Base-by-base conservation (phyloP, 179 eudicot genomes). In the Spinacia oleracea region DNA sequence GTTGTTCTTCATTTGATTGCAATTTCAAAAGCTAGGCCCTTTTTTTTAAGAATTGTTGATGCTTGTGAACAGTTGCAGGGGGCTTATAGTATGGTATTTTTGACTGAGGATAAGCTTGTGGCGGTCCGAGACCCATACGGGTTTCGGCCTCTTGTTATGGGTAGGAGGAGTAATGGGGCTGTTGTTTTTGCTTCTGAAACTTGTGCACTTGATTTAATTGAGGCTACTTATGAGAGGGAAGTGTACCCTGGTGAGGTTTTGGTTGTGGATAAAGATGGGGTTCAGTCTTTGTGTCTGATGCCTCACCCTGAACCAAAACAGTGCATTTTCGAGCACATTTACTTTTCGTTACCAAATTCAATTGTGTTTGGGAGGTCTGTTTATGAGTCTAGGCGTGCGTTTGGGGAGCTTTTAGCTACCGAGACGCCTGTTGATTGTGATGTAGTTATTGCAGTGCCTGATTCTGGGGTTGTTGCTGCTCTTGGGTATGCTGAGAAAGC, bases 381-480 rank as follows among this genome's bases (percentile, higher is more conserved):
- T 16, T 93, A 93, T 29, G 89, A 90, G 73, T 90, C 92, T 0
- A 80, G 98, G 50, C 78, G 80, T 5, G 75, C 53, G 23, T 92
- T 92, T 60, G 97, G 98, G 0, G 91, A 87, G 79, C 89, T 89
- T 25, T 80, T 94, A 11, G 98, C 98, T 0, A 85, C 80, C 0
- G 91, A 85, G 74, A 72, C 91, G 0, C 97, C 93, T 0, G 96
- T 85, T 5, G 97, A 94, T 9, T 90, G 96, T 69, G 98, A 92
- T 83, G 92, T 94, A 14, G 93, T 94, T 38, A 94, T 94, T 11
- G 91, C 95, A 9, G 97, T 93, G 60, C 98, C 97, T 2, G 98
- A 93, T 74, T 92, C 97, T 0, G 97, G 98, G 16, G 93, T 92
- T 5, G 93, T 94, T 6, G 96, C 98, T 40, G 98, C 97, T 0